These are phyloP conservation scores for Pseudisothecium myosuroides DNA, from an alignment of 225 moss, liverwort and hornwort species.

Conservation along the genomic window DNA sequence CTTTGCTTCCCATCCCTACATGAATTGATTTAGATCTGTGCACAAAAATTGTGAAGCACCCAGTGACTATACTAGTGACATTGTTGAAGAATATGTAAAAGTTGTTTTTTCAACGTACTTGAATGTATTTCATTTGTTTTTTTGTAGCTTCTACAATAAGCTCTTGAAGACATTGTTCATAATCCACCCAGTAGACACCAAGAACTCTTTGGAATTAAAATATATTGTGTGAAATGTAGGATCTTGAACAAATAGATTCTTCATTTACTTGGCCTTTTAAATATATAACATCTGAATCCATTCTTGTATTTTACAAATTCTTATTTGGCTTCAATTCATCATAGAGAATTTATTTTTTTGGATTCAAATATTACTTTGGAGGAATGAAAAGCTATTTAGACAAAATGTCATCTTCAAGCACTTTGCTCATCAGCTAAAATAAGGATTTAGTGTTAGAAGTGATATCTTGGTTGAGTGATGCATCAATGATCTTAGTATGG, in stretches of 20 bases:
- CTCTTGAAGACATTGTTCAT: background rate
- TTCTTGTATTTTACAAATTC: background rate
- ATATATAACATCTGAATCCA: background rate
- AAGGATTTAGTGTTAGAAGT: background rate
- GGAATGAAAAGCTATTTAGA: too few species aligned
- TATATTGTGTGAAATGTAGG: background rate
- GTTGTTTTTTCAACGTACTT: background rate
- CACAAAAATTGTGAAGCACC: background rate
- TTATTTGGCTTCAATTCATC: background rate
- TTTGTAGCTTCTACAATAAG: background rate
- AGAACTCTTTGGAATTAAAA: accelerated
- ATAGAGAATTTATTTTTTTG: too few species aligned
- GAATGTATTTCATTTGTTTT: background rate
- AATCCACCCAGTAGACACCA: background rate
- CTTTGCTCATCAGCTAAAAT: too few species aligned
- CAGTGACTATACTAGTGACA: background rate
- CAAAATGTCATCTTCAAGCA: too few species aligned
- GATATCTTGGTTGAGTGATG: accelerated
- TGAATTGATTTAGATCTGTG: background rate
- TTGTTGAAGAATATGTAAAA: background rate
- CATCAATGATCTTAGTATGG: accelerated
- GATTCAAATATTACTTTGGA: background rate
- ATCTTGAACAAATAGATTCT: background rate
- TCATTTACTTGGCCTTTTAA: background rate
- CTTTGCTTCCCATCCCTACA: background rate